Conservation (phyloP, 2,329 filamentous ascomycete genomes). For the Aspergillus sp. region DNA sequence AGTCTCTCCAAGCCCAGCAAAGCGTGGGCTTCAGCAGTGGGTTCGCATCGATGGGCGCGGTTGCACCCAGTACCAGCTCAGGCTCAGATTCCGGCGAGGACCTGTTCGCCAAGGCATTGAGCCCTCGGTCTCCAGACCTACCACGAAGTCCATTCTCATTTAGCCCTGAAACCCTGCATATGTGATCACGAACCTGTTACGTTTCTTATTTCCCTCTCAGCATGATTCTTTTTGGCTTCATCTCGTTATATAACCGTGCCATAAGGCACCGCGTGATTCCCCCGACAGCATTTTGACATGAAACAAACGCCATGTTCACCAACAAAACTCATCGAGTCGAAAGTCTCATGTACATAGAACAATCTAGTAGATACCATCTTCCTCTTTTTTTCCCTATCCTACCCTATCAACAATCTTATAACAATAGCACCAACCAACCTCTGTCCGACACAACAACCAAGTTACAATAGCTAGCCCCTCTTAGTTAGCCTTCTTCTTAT, state of each 20-base stretch:
- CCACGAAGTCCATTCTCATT: constrained; percentile 77
- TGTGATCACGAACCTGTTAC: constrained; percentile 12
- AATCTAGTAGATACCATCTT: constrained; percentile 12
- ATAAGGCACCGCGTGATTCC: constrained; percentile 12
- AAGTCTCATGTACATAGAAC: constrained; percentile 17
- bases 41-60: constrained; percentile 32
- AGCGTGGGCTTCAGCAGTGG: constrained; percentile 23
- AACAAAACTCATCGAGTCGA: constrained; percentile 14
- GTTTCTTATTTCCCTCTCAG: not conserved
- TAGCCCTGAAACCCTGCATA: constrained; percentile 31
- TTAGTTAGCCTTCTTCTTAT: constrained; percentile 24
- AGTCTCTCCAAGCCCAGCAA: constrained; percentile 39
- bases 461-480: not conserved
- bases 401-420: not conserved
- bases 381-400: not conserved
- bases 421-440: not conserved
- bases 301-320: constrained; percentile 4
- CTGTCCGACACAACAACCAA: not conserved
- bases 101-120: constrained; percentile 83
- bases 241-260: constrained; percentile 3
- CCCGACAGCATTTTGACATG: constrained; percentile 12
- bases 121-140: constrained; percentile 82
- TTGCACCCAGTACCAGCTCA: constrained; percentile 34
- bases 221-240: not conserved
- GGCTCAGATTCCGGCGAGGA: constrained; percentile 69